Percentiles rank a stretch among this genome's conserved stretches.
Conservation (phyloP, 305 asterid genomes). For the Petunia hybrid region DNA sequence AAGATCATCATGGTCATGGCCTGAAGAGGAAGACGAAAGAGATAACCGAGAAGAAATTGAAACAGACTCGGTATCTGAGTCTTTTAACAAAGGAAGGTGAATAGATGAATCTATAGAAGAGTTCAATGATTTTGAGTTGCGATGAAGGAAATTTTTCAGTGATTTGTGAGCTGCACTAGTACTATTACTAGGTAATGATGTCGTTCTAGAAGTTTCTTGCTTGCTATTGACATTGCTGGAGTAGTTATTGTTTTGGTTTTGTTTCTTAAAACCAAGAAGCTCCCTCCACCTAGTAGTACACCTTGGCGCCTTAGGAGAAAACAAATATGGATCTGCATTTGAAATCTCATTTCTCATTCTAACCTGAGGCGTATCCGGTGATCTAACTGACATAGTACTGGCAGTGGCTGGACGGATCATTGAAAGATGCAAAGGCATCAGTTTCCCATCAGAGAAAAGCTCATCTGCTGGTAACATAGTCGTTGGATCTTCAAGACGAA, state of each 20-base stretch:
- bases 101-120: conserved; percentile 65
- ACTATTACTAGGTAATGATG: conserved; percentile 40
- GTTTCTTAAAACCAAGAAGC: conserved; percentile 78
- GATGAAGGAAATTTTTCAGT: conserved; percentile 70
- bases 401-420: conserved; percentile 45
- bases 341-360: conserved; percentile 64
- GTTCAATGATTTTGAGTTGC: conserved; percentile 61
- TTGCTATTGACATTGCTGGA: conserved; percentile 46
- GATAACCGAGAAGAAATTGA: conserved; percentile 65
- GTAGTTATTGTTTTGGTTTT: conserved; percentile 7
- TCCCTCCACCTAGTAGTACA: conserved; percentile 95
- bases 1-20: conserved; percentile 87
- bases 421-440: conserved; percentile 70
- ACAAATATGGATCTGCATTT: conserved; percentile 66
- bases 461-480: conserved; percentile 90
- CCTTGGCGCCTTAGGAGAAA: conserved; percentile 92
- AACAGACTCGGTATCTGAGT: conserved; percentile 53
- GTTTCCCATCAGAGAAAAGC: conserved; percentile 89
- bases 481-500: conserved; percentile 81
- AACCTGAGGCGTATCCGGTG: conserved; percentile 53
- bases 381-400: conserved; percentile 42
- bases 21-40: conserved; percentile 86
- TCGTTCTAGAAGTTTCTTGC: conserved; percentile 57
- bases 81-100: conserved; percentile 67
- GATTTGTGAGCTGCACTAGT: conserved; percentile 46